These are phyloP conservation scores for Aspergillus cristatus DNA, from an alignment of 495 filamentous ascomycete genomes.

Conservation along the genomic window DNA sequence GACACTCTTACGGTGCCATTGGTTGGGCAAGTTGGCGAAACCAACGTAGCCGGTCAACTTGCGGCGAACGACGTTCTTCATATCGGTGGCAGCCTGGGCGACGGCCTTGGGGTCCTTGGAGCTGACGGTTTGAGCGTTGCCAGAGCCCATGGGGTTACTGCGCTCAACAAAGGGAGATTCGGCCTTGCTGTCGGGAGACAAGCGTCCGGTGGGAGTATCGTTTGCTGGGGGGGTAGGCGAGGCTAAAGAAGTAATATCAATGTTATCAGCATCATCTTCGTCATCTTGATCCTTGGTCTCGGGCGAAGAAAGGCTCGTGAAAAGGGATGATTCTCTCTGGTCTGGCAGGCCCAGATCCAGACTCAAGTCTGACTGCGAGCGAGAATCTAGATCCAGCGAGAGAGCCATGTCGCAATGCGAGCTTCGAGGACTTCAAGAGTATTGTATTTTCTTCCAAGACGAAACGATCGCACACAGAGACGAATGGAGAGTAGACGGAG, in stretches of 20 bases:
- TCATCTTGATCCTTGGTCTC: constrained; percentile 7
- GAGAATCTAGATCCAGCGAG: constrained; percentile 7
- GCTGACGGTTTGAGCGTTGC: constrained; percentile 56
- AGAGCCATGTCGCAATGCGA: constrained; percentile 11
- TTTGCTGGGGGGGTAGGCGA: constrained; percentile 28
- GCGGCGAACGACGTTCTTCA: constrained; percentile 94
- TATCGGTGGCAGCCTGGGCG: constrained; percentile 69
- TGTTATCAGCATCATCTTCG: constrained; percentile 20
- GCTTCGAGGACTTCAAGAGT: too few species aligned
- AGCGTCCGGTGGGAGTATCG: constrained; percentile 25
- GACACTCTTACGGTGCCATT: constrained; percentile 99
- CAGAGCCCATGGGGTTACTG: constrained; percentile 53
- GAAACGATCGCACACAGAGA: too few species aligned
- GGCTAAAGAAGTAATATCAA: constrained; percentile 21
- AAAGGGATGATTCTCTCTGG: too few species aligned
- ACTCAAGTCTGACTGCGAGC: constrained; percentile 10
- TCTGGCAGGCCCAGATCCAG: too few species aligned
- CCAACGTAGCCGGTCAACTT: constrained; percentile 98
- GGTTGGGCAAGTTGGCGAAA: constrained; percentile 97
- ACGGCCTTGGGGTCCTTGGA: constrained; percentile 80
- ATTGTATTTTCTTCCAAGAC: too few species aligned
- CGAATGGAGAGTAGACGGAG: too few species aligned
- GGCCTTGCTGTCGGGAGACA: constrained; percentile 41
- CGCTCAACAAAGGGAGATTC: constrained; percentile 48
- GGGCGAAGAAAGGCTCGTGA: background rate